phyloP scores from a whole-genome alignment of 176 grass and related monocot genomes.

The Coix lacrymajobi region DNA sequence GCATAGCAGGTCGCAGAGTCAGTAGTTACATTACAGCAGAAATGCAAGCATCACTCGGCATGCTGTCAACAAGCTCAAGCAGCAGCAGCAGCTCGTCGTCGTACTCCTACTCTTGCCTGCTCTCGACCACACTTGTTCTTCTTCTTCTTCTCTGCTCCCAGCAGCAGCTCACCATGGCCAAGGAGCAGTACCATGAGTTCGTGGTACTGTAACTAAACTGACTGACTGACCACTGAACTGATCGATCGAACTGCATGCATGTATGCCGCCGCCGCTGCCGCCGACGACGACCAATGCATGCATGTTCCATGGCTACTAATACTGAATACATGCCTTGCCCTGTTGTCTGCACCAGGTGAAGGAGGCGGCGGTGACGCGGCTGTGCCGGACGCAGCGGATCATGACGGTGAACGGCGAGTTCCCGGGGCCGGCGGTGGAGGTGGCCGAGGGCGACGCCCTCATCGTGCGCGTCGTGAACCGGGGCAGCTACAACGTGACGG shows the following conservation, averaged over 20 bases:
- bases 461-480: conserved; percentile 50
- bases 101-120: background rate
- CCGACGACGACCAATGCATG: background rate
- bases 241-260: background rate
- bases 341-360: conserved; percentile 28
- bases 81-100: background rate
- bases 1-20: background rate
- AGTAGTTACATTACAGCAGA: no score
- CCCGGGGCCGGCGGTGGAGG: conserved; percentile 73
- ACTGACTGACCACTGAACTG: background rate
- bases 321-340: no score
- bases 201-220: conserved; percentile 27
- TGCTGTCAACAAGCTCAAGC: conserved; percentile 11
- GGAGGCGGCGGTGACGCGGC: conserved; percentile 75
- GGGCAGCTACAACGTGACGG: conserved; percentile 61
- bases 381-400: conserved; percentile 49
- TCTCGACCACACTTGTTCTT: background rate
- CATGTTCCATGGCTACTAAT: no score
- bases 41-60: background rate
- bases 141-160: background rate
- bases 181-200: conserved; percentile 74
- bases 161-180: conserved; percentile 11
- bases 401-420: conserved; percentile 81
- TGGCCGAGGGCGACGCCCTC: conserved; percentile 62
- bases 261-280: no score